phyloP scores from a whole-genome alignment of 1,139 yeast genomes.

The Trichomonascaceae sp. region DNA sequence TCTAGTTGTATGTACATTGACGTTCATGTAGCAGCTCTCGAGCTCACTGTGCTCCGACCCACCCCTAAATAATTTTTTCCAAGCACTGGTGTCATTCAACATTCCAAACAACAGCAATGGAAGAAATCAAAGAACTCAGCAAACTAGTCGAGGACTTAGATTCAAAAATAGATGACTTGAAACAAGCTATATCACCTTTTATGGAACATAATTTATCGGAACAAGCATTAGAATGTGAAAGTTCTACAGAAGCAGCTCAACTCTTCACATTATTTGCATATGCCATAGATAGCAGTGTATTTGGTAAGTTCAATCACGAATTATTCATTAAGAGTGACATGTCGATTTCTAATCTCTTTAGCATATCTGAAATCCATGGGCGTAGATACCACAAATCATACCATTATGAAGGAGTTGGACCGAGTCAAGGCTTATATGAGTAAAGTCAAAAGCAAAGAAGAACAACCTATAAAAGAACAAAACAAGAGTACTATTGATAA shows the following conservation, averaged over 20 bases:
- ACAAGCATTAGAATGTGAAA: conserved; percentile 25
- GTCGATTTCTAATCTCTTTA: conserved; percentile 32
- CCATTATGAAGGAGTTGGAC: conserved; percentile 62
- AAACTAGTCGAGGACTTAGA: conserved; percentile 25
- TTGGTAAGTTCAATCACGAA: conserved; percentile 23
- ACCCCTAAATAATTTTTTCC: neutral
- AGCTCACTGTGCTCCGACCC: too few species aligned
- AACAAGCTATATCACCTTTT: conserved; percentile 19
- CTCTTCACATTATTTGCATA: conserved; percentile 34
- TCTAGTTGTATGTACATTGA: too few species aligned
- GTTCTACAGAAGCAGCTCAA: conserved; percentile 30
- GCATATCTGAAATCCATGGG: conserved; percentile 61
- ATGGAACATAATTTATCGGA: conserved; percentile 24
- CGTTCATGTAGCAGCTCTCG: too few species aligned
- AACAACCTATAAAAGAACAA: conserved; percentile 4
- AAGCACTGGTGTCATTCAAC: neutral
- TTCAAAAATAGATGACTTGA: conserved; percentile 26
- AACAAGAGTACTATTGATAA: conserved; percentile 24
- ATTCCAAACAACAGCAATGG: conserved; percentile 17
- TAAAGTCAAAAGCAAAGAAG: conserved; percentile 45
- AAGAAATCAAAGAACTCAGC: conserved; percentile 22
- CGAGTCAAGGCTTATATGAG: conserved; percentile 67
- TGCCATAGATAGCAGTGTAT: conserved; percentile 38
- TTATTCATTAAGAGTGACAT: neutral
- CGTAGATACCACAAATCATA: conserved; percentile 49